These are phyloP conservation scores for Zelopaecilomyces penicillatus DNA, from an alignment of 2,329 filamentous ascomycete genomes.

Conservation along the genomic window DNA sequence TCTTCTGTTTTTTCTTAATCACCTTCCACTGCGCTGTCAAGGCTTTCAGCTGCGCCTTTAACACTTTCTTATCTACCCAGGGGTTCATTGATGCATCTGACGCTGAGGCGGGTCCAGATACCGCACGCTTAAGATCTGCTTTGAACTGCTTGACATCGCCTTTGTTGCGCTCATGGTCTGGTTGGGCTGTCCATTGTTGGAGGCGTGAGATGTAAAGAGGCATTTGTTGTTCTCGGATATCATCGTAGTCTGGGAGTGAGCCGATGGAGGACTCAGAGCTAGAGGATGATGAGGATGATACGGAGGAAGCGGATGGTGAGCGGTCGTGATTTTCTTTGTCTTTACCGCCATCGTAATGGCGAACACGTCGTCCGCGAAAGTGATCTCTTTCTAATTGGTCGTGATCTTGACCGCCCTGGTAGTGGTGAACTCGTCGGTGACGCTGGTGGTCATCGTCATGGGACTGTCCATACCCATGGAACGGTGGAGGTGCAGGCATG, in stretches of 20 bases:
- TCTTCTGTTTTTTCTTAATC: slow-evolving; percentile 21
- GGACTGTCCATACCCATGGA: not conserved
- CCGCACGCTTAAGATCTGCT: slow-evolving; percentile 33
- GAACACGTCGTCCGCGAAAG: slow-evolving; percentile 1
- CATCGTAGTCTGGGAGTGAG: slow-evolving; percentile 46
- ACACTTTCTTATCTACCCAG: slow-evolving; percentile 19
- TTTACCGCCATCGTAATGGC: slow-evolving; percentile 1
- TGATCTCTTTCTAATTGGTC: not conserved
- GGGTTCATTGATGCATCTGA: slow-evolving; percentile 15
- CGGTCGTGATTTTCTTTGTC: slow-evolving; percentile 13
- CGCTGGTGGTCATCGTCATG: too few species aligned
- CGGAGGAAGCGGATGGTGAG: slow-evolving; percentile 27
- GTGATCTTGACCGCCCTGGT: not conserved
- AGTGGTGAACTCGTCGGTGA: not conserved
- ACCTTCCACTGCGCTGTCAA: slow-evolving; percentile 36
- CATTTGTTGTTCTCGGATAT: slow-evolving; percentile 40
- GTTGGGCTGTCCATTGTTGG: slow-evolving; percentile 39
- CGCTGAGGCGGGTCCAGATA: slow-evolving; percentile 8
- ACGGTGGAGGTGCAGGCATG: not conserved
- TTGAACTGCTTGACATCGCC: slow-evolving; percentile 33
- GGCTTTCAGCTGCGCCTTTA: slow-evolving; percentile 36
- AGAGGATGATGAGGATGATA: slow-evolving; percentile 26
- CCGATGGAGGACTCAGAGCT: slow-evolving; percentile 36
- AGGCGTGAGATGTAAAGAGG: slow-evolving; percentile 37
- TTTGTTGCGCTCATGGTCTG: slow-evolving; percentile 40